Base-by-base conservation (phyloP, 2,329 filamentous ascomycete species). In the Zasmidium citrigriseum region DNA sequence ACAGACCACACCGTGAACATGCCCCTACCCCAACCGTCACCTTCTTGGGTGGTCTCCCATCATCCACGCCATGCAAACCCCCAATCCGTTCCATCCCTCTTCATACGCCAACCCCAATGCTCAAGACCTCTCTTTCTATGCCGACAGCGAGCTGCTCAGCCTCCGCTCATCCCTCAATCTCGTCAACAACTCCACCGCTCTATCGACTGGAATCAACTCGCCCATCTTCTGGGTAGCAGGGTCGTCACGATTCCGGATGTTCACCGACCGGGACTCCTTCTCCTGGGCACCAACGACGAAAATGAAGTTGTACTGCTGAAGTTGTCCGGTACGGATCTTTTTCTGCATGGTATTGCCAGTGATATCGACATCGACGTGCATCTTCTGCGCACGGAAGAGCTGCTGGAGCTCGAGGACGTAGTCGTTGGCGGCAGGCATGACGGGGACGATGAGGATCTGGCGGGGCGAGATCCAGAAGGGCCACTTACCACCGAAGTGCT, bases 401-500 rank as follows among this genome's bases (percentile, higher is more conserved):
- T 77, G 75, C 69, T 89, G 86, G 5, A 93, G 86, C 75, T 93
- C 89, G 71, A 87, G 80, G 63, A 89, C 89, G 73, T 95, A 92
- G 70, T 87, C 86, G 68, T 86, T 83, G 67, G 83, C 88, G 47
- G 84, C 82, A 52, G 88, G 87, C 76, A 89, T 89, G 60, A 91
- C 89, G 9, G 90, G 90, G 61, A 93, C 87, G 63, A 95, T 84
- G 67, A 89, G 81, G 63, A 95, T 85, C 76, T 95, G 90, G 52
- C 90, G 84, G n/a, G 90, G 90, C 67, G 87, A 90, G 62, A 95
- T 79, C 90, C 90, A 95, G 82, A 93, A 91, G 1, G 90, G 90
- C 90, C 90, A 95, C 78, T 92, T 92, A 68, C 90, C 90, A 55
- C 83, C 90, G 72, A 91, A 93, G 76, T 93, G 90, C 80, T 95